Base-by-base conservation (phyloP, 345 rosid genomes). In the Brassica juncea region DNA sequence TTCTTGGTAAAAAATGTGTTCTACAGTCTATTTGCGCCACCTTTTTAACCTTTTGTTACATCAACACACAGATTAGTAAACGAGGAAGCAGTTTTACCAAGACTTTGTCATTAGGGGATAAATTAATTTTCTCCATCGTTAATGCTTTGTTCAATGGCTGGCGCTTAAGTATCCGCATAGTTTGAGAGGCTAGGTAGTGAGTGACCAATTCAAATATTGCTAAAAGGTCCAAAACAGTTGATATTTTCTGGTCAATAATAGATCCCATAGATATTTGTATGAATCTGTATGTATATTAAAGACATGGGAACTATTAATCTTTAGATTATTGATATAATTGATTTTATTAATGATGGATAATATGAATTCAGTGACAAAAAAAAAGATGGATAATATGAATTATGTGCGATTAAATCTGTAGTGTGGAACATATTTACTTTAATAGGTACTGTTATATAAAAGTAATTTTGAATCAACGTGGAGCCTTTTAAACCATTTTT, bases 111-210 rank as follows among this genome's bases (percentile, higher is more conserved):
- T 10, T 52, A 70, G 10, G 44, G 8, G 10, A 15, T 34, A 23
- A 61, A 58, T 19, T 19, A 9, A 1, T 21, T 55, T 5, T 11
- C 16, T 6, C 64, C 74, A 34, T 2, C n/a, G 34, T 3, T 42
- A 58, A 59, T 76, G 61, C 4, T 42, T 68, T 76, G 73, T 68
- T 76, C 68, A 58, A 68, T 16, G 79, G 34, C 79, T 68, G 25
- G 25, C 25, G 68, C 60, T 37, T 52, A 4, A 28, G 6, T 68
- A 30, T 58, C 47, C 9, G 47, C 4, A 28, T 11, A 66, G 34
- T 65, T n/a, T 52, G 44, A 34, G 3, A 37, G 21, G 60, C 66
- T 16, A 57, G 66, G 21, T 37, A 66, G 78, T 66, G 55, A 14
- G 55, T 66, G 78, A 75, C 42, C 42, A 9, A 35, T 75, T 66